A percentile compares a stretch with the other conserved stretches of the same genome.
phyloP scores from a whole-genome alignment of 495 filamentous ascomycete genomes.

The Penicillium turbatum region DNA sequence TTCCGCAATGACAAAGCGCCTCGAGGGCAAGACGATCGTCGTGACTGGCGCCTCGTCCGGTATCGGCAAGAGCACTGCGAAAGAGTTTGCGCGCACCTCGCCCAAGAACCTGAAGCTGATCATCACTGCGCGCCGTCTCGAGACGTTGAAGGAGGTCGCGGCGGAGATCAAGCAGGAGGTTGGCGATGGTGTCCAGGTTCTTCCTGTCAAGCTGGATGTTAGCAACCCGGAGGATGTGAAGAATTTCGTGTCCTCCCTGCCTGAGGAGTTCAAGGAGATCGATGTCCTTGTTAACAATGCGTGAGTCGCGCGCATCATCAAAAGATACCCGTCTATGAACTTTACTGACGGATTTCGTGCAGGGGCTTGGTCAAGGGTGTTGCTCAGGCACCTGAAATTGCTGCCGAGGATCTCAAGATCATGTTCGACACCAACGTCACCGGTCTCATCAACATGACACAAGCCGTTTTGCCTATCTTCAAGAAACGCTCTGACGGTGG shows the following conservation, averaged over 20 bases:
- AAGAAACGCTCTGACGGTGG: slow-evolving; percentile 74
- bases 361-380: slow-evolving; percentile 86
- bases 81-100: slow-evolving; percentile 86
- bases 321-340: neutral
- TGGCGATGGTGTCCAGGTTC: slow-evolving; percentile 74
- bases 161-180: slow-evolving; percentile 74
- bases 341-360: slow-evolving; percentile 9
- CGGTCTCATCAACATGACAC: slow-evolving; percentile 95
- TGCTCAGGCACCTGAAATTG: slow-evolving; percentile 80
- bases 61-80: slow-evolving; percentile 79
- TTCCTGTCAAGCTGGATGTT: slow-evolving; percentile 82
- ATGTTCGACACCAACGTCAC: slow-evolving; percentile 95
- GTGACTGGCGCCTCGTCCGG: slow-evolving; percentile 93
- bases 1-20: slow-evolving; percentile 74
- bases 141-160: slow-evolving; percentile 70
- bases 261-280: slow-evolving; percentile 79
- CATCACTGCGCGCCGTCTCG: slow-evolving; percentile 78
- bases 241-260: slow-evolving; percentile 67
- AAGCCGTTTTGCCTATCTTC: slow-evolving; percentile 82
- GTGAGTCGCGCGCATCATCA: slow-evolving; percentile 47
- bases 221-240: slow-evolving; percentile 73
- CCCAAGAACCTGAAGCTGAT: slow-evolving; percentile 80
- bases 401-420: slow-evolving; percentile 71
- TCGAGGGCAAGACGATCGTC: slow-evolving; percentile 89
- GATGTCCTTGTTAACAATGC: slow-evolving; percentile 96